These are phyloP conservation scores for Athelia psychrophila DNA, from an alignment of 1,284 basidiomycete species.

Conservation along the genomic window DNA sequence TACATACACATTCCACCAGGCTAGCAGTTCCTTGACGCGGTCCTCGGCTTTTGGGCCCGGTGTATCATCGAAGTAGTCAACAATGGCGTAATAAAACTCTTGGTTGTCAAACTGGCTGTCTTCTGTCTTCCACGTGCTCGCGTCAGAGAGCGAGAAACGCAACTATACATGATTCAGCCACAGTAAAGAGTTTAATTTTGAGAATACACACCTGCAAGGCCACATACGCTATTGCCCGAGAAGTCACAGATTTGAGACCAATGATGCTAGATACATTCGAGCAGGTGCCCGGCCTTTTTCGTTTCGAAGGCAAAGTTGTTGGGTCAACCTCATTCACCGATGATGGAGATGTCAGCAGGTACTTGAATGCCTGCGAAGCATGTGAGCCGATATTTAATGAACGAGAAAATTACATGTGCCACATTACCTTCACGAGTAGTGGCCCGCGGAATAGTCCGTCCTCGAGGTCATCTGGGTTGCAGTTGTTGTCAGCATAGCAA, in stretches of 20 bases:
- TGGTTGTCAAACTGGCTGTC: slow-evolving; percentile 20
- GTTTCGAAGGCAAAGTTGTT: neutral
- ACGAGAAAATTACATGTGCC: too few species aligned
- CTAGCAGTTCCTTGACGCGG: slow-evolving; percentile 11
- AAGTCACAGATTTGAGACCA: slow-evolving; percentile 10
- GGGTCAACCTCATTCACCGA: slow-evolving; percentile 7
- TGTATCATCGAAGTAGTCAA: slow-evolving; percentile 23
- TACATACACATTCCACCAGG: slow-evolving; percentile 21
- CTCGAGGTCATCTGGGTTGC: too few species aligned
- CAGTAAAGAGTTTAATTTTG: neutral
- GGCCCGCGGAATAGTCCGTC: too few species aligned
- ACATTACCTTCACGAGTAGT: too few species aligned
- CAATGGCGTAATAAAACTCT: slow-evolving; percentile 19
- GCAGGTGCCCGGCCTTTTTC: neutral
- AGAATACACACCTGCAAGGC: slow-evolving; percentile 15
- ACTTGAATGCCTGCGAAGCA: neutral
- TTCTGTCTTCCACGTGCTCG: slow-evolving; percentile 12
- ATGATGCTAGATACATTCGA: slow-evolving; percentile 9
- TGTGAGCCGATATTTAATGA: neutral
- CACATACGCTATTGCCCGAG: slow-evolving; percentile 22
- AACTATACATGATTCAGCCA: slow-evolving; percentile 9
- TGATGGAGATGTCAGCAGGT: neutral
- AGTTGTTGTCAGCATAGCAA: too few species aligned
- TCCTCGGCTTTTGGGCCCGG: slow-evolving; percentile 7
- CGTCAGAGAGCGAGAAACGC: slow-evolving; percentile 18